These are phyloP conservation scores for Yarrowia sp. DNA, from an alignment of 805 yeast species.

Conservation along the genomic window DNA sequence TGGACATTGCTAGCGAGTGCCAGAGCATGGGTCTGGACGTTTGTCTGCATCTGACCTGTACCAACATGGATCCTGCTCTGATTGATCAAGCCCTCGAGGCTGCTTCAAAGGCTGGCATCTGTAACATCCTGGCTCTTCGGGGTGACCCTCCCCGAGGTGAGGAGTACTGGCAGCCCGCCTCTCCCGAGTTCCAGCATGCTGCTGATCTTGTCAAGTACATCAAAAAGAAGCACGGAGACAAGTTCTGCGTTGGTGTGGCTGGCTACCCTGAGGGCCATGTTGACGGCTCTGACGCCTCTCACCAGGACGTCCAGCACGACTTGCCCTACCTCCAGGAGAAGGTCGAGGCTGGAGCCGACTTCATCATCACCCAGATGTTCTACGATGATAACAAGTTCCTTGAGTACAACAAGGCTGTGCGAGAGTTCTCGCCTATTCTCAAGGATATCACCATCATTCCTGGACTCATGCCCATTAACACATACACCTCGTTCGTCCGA, in stretches of 20 bases:
- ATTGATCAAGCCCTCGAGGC: constrained; percentile 73
- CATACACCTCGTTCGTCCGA: constrained; percentile 74
- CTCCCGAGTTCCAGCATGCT: constrained; percentile 68
- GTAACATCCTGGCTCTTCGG: constrained; percentile 85
- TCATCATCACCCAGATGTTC: constrained; percentile 85
- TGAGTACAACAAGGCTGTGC: constrained; percentile 53
- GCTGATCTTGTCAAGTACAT: constrained; percentile 84
- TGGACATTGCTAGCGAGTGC: constrained; percentile 76
- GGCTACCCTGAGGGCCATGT: constrained; percentile 98
- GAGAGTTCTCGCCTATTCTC: constrained; percentile 41
- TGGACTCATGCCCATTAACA: constrained; percentile 88
- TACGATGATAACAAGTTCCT: constrained; percentile 80
- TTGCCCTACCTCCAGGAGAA: constrained; percentile 78
- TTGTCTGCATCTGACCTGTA: constrained; percentile 92
- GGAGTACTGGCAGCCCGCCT: constrained; percentile 52
- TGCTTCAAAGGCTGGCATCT: constrained; percentile 75
- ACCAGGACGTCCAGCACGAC: constrained; percentile 66
- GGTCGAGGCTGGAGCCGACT: constrained; percentile 91
- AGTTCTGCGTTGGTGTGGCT: constrained; percentile 93
- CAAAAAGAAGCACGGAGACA: constrained; percentile 63
- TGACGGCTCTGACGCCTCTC: constrained; percentile 67
- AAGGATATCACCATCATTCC: constrained; percentile 63
- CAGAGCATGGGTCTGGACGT: constrained; percentile 78
- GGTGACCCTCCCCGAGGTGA: constrained; percentile 91
- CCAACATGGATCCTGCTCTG: constrained; percentile 74